Base-by-base conservation (phyloP, 1,284 basidiomycete genomes). In the Cutaneotrichosporon cavernicola region DNA sequence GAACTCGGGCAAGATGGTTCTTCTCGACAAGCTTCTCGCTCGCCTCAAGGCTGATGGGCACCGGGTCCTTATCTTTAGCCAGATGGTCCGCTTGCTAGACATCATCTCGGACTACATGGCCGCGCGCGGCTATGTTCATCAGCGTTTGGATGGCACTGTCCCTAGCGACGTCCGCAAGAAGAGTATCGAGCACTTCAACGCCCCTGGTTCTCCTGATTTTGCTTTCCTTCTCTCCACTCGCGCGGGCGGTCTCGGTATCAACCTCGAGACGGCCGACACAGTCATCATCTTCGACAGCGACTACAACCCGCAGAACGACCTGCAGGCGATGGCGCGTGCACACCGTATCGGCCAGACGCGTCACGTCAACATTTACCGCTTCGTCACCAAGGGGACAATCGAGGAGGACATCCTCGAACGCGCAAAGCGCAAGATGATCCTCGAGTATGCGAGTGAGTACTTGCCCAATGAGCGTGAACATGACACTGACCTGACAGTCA, bases 1-100 rank as follows among this genome's bases (percentile, higher is more conserved):
- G 88, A 97, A 92, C 81, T 96, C 92, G 65, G 95, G 94, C 61
- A 99, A 99, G 84, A 88, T 99, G 87, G 96, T 98, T 51, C 84
- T 97, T 40, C 88, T 99, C 58, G 97, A 99, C 83, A 92, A 93
- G 80, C 87, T 99, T 21, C 87, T 99, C 22, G 87, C 86, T 32
- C 88, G 92, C 60, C 86, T 99, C 65, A 92, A 91, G 76, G 88
- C 88, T 66, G 92, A 95, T 75, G 92, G 92, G 1, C 96, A 99
- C 74, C 91, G 97, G 60, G 95, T 98, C 55, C 86, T 99, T 69
- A 97, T 99, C 77, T 99, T 99, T 85, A 96, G 92, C 73, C 97
- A 99, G 81, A 99, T 99, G 97, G 96, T 99, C 58, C 89, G 96
- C 66, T 92, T 99, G 87, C 86, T 99, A 47, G 97, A 99, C 81